Conservation (phyloP, 2,329 filamentous ascomycete species). For the Botrytis elliptica region DNA sequence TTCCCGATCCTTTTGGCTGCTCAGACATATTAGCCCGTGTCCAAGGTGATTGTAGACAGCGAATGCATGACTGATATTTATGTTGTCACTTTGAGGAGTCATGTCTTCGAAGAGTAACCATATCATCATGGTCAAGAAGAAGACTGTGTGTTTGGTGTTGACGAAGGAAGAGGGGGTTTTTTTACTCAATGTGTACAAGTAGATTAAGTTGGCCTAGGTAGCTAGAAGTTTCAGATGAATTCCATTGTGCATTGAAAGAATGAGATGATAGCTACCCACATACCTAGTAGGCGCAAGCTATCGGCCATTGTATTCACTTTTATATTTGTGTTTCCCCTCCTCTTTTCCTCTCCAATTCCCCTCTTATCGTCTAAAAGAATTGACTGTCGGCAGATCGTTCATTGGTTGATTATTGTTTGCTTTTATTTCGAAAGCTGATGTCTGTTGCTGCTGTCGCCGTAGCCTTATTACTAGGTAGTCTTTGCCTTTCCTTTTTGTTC, state of each 20-base stretch:
- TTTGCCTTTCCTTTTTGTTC: neutral
- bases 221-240: neutral
- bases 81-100: neutral
- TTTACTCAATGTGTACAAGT: neutral
- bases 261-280: no score
- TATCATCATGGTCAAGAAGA: neutral
- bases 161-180: neutral
- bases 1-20: neutral
- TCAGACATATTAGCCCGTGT: neutral
- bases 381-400: neutral
- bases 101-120: neutral
- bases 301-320: neutral
- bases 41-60: neutral
- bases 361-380: neutral
- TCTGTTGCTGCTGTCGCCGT: neutral
- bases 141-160: neutral
- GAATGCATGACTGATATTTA: neutral
- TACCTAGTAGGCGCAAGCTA: neutral
- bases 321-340: neutral
- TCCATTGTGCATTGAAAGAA: no score
- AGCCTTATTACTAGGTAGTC: neutral
- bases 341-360: neutral
- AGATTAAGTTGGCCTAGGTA: neutral
- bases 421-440: neutral
- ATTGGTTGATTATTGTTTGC: neutral